These are phyloP conservation scores for Talaromyces sp. DNA, from an alignment of 2,329 filamentous ascomycete genomes.

Conservation along the genomic window DNA sequence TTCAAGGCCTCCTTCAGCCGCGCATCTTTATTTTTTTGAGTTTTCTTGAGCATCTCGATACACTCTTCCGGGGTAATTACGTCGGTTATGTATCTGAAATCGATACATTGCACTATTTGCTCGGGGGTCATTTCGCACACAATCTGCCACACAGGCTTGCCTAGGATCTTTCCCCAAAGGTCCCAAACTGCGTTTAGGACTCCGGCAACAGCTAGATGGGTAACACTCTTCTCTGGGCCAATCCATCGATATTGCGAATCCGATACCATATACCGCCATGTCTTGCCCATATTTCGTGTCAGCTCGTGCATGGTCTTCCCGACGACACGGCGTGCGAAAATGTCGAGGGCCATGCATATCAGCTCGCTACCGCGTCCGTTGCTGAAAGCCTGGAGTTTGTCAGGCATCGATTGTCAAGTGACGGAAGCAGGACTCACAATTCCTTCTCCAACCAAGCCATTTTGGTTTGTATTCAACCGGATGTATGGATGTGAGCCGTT, in stretches of 20 bases:
- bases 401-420: not conserved
- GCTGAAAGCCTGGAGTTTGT: conserved; percentile 38
- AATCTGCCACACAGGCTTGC: conserved; percentile 86
- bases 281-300: conserved; percentile 76
- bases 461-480: conserved; percentile 18
- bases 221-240: conserved; percentile 88
- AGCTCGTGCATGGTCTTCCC: conserved; percentile 73
- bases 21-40: conserved; percentile 64
- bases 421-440: not conserved
- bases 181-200: conserved; percentile 93
- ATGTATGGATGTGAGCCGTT: conserved; percentile 17
- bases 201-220: conserved; percentile 82
- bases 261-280: conserved; percentile 89
- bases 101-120: conserved; percentile 81
- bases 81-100: conserved; percentile 92
- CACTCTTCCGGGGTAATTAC: conserved; percentile 86
- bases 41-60: conserved; percentile 63
- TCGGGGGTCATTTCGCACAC: conserved; percentile 86
- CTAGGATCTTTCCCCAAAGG: conserved; percentile 82
- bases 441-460: not conserved
- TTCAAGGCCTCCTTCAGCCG: conserved; percentile 69
- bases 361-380: conserved; percentile 78
- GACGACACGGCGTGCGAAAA: conserved; percentile 71
- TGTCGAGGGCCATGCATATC: conserved; percentile 77
- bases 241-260: conserved; percentile 92